Evolutionary conservation across 2,329 filamentous ascomycete genomes (phyloP), one percentile per base, ranked within the genome.

Genomic region (Beauveria bassiana): DNA sequence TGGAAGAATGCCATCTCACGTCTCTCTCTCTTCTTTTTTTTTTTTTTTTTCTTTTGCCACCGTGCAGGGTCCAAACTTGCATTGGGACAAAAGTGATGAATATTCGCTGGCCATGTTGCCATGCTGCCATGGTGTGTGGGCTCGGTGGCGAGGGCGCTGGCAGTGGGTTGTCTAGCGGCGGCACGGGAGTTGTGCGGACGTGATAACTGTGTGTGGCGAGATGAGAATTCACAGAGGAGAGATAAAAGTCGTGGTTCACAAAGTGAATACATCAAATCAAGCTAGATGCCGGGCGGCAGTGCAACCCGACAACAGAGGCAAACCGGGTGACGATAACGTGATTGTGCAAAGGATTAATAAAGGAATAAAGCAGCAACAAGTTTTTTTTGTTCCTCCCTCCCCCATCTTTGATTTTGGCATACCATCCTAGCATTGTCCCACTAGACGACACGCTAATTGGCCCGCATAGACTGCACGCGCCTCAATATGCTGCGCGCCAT

Each of bases 401-500:
- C 31, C 31, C 31, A 34, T 34, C 31, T 34, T 34, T 34, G 31
- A 34, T 34, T 34, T 38, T 46, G 14, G 16, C 52, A 38, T 16
- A 6, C 34, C 16, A 38, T 38, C 12, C 34, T 16, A 31, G 53
- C 40, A 34, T 56, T n/a, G 54, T 28, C 54, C 54, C 54, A 57
- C 54, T 56, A 38, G 34, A 38, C 8, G 24, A 28, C 20, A 34
- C 9, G 40, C 40, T 34, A 46, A 28, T 45, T 31, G 53, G 18
- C 53, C 42, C 53, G 53, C 53, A 31, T 45, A 28, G 26, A 46
- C 18, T 53, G 40, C 54, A 57, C 46, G 43, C 55, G 55, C 55
- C 55, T 31, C 55, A 58, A 49, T 45, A 58, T 58, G 28, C 45
- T 58, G 54, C 54, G 55, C 55, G 55, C 55, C 55, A 58, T 58